Base-by-base conservation (phyloP, 805 yeast genomes). In the Priceomyces melissophilus region DNA sequence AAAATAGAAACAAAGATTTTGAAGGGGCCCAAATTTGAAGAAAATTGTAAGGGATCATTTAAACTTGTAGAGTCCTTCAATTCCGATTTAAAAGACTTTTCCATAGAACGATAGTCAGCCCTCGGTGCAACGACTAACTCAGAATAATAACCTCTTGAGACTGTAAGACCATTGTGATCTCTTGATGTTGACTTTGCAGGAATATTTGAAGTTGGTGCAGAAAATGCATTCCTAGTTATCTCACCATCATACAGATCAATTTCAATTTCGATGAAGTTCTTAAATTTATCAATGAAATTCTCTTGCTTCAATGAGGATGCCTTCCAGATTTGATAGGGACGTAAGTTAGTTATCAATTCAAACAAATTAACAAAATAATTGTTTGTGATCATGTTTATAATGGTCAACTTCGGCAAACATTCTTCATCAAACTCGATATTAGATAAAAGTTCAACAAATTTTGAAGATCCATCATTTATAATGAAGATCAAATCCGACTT, bases 311-410 rank as follows among this genome's bases (percentile, higher is more conserved):
- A 47, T 2, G 69, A 59, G 2, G 69, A 47, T 3, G 71, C 52
- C 41, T 68, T 69, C 67, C 73, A 66, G 26, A 63, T 59, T 46
- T 67, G 73, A 39, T 54, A 57, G 0, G 75, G 75, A 26, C 53
- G 55, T 12, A 58, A 42, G 15, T 40, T 41, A 44, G 58, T 58
- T 33, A 68, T 61, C 30, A 69, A 52, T 8, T 67, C 71, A 43
- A 67, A 60, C 28, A 69, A 52, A 45, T 65, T 68, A 13, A 58
- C 47, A 40, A 69, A 69, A 48, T 67, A 69, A 47, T 69, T 68
- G 29, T 60, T 61, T 3, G 69, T 62, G 48, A 68, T 60, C 50
- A 69, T 46, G 43, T 69, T 69, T 32, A 69, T 58, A 8, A 69
- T 55, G 10, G 66, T 59, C 27, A 69, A 32, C 44, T 60, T 60